These are phyloP conservation scores for Sclerotinia trifoliorum DNA, from an alignment of 2,329 filamentous ascomycete genomes.

Conservation along the genomic window DNA sequence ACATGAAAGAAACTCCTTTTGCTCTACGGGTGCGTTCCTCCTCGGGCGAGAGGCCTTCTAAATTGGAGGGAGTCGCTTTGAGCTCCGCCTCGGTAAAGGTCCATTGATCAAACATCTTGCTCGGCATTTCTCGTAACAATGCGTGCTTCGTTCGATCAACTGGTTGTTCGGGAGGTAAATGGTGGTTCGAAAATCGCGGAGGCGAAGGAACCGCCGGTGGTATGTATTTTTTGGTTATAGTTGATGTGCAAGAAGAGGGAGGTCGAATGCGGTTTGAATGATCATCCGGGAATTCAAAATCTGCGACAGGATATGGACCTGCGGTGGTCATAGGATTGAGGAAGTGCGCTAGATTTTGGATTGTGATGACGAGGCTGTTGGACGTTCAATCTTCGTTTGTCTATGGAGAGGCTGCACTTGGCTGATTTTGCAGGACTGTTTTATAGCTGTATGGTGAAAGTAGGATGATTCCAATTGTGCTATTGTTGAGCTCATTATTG, in stretches of 20 bases:
- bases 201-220: slow-evolving; percentile 63
- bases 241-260: slow-evolving; percentile 16
- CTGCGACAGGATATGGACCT: slow-evolving; percentile 8
- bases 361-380: not conserved
- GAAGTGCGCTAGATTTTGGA: slow-evolving; percentile 1
- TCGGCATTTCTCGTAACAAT: slow-evolving; percentile 36
- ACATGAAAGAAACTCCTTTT: slow-evolving; percentile 96
- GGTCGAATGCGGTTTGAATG: slow-evolving; percentile 19
- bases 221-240: slow-evolving; percentile 51
- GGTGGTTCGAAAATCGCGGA: slow-evolving; percentile 54
- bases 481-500: slow-evolving; percentile 11
- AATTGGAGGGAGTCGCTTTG: slow-evolving; percentile 75
- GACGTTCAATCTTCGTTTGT: not conserved
- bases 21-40: slow-evolving; percentile 79
- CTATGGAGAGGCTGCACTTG: not conserved
- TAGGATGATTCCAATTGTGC: not conserved
- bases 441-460: not conserved
- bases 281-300: slow-evolving; percentile 19
- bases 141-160: slow-evolving; percentile 19
- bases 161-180: slow-evolving; percentile 48
- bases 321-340: slow-evolving; percentile 23
- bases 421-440: not conserved
- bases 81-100: slow-evolving; percentile 83
- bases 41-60: slow-evolving; percentile 73
- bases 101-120: slow-evolving; percentile 66